Evolutionary conservation across 176 grass and related monocot genomes (phyloP).

Genomic region (Thalia dealbata): DNA sequence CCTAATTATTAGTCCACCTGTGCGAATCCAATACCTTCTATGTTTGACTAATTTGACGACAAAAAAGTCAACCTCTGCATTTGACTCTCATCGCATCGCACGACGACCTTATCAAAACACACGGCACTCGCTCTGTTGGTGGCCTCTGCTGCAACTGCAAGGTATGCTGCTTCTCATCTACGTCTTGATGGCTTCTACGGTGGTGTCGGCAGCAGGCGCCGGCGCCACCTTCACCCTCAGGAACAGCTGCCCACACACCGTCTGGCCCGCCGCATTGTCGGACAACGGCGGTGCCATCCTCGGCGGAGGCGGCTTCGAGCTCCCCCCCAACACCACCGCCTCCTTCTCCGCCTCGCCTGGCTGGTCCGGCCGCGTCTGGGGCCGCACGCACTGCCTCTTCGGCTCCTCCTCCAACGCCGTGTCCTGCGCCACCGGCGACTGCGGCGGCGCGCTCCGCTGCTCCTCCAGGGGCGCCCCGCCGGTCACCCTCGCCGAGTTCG

Average conservation of each 20-base stretch:
- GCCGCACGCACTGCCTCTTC: constrained; percentile 32
- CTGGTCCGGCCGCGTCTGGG: constrained; percentile 71
- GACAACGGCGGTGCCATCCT: constrained; percentile 31
- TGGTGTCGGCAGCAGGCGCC: not conserved
- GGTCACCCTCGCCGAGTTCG: constrained; percentile 52
- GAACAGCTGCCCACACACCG: constrained; percentile 38
- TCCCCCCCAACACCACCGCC: constrained; percentile 23
- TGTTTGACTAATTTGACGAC: no score
- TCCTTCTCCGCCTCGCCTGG: constrained; percentile 20
- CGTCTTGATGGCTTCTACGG: not conserved
- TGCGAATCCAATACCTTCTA: no score
- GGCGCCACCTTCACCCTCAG: constrained; percentile 30
- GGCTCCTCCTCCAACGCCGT: constrained; percentile 22
- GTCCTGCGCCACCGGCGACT: constrained; percentile 46
- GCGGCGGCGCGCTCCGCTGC: constrained; percentile 38
- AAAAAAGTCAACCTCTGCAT: no score
- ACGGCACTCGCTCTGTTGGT: no score
- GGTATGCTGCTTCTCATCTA: no score
- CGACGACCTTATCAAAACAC: no score
- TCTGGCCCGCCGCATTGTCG: constrained; percentile 50
- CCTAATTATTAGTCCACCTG: no score
- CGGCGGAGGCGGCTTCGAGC: constrained; percentile 41
- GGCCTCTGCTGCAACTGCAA: no score
- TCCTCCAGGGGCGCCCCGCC: constrained; percentile 28
- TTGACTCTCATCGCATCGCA: no score